Conservation (phyloP, 2,329 filamentous ascomycete genomes). For the Pyrenophora tritici-repentis region DNA sequence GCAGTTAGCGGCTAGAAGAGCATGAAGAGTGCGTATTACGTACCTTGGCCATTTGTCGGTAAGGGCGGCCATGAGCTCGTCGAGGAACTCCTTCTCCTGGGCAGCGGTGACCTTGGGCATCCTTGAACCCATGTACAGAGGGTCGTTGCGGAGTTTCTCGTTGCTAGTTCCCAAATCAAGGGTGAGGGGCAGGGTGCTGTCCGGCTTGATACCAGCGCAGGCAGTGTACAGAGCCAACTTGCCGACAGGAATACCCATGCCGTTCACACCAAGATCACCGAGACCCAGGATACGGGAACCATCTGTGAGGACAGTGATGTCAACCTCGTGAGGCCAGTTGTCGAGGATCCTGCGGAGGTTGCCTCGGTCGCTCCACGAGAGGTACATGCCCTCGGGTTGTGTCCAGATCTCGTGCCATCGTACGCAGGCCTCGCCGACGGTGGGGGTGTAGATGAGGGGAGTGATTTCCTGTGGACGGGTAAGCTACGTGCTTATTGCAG, state of each 20-base stretch:
- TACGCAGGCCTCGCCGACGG: conserved; percentile 93
- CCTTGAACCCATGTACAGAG: conserved; percentile 89
- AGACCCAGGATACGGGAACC: conserved; percentile 91
- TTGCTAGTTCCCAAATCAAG: conserved; percentile 69
- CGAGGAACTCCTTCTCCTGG: conserved; percentile 88
- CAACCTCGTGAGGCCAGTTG: conserved; percentile 93
- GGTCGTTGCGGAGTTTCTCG: conserved; percentile 70
- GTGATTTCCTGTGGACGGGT: conserved; percentile 67
- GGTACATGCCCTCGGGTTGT: conserved; percentile 91
- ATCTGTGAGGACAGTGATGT: conserved; percentile 96
- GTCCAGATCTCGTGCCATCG: conserved; percentile 97
- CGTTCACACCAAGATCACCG: conserved; percentile 93
- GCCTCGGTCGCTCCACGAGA: conserved; percentile 92
- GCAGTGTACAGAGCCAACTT: conserved; percentile 95
- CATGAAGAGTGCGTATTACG: conserved; percentile 35
- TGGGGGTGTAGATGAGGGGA: conserved; percentile 84
- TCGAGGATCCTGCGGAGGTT: conserved; percentile 84
- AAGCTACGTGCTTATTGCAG: conserved; percentile 34
- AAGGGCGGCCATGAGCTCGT: conserved; percentile 93
- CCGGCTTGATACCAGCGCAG: conserved; percentile 90
- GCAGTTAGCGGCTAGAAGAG: conserved; percentile 35
- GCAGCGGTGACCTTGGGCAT: conserved; percentile 77
- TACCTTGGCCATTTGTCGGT: conserved; percentile 74
- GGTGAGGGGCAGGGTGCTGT: conserved; percentile 65
- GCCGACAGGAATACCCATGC: conserved; percentile 96